Percentiles rank a stretch among this genome's conserved stretches.
phyloP scores from a whole-genome alignment of 2,329 filamentous ascomycete genomes.

The Magnaporthiopsis rhizophila region DNA sequence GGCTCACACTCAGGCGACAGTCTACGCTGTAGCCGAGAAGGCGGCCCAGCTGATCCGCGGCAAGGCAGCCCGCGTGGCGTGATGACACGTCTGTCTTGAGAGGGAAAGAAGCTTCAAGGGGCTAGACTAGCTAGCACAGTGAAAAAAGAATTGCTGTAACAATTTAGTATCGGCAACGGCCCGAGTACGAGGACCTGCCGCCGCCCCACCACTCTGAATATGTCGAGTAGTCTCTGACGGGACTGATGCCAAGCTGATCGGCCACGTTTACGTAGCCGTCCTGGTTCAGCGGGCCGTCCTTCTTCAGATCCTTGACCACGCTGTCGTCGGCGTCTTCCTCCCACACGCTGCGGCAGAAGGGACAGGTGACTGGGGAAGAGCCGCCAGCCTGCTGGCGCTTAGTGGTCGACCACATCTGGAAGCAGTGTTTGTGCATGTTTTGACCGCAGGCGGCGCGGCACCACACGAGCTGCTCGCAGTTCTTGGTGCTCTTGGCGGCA shows the following conservation, averaged over 20 bases:
- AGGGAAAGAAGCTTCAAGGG: neutral
- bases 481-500: conserved; percentile 15
- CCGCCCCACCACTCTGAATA: conserved; percentile 4
- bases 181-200: too few relatives aligned
- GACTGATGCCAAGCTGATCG: conserved; percentile 49
- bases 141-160: too few relatives aligned
- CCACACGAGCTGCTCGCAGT: conserved; percentile 32
- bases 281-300: conserved; percentile 27
- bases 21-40: conserved; percentile 12
- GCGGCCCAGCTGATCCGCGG: conserved; percentile 10
- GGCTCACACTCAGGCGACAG: conserved; percentile 11
- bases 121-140: too few relatives aligned
- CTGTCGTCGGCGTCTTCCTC: conserved; percentile 37
- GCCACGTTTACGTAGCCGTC: conserved; percentile 59
- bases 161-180: too few relatives aligned
- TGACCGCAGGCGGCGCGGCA: conserved; percentile 44
- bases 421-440: conserved; percentile 46
- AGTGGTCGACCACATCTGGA: conserved; percentile 44
- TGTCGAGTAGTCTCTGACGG: conserved; percentile 23
- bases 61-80: too few relatives aligned
- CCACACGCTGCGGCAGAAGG: conserved; percentile 53
- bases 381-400: conserved; percentile 28
- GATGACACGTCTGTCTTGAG: too few relatives aligned
- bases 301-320: conserved; percentile 34
- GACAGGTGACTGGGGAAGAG: conserved; percentile 42